Conservation (phyloP, 1,139 yeast genomes). For the Candida sp. region DNA sequence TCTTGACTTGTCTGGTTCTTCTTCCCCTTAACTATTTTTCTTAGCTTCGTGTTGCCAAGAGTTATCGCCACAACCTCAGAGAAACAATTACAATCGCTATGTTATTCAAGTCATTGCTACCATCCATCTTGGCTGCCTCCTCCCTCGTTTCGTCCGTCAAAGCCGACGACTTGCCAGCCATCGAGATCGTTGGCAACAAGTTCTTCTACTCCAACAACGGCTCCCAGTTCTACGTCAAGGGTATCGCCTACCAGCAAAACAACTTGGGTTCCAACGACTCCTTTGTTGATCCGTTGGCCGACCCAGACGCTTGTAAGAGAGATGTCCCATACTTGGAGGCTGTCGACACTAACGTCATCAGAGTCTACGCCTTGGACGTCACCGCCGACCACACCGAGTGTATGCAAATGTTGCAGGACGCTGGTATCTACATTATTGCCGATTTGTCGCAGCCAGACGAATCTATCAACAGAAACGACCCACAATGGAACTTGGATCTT, state of each 20-base stretch:
- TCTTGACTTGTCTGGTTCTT: not conserved
- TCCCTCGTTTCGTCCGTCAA: slow-evolving; percentile 15
- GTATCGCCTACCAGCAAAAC: slow-evolving; percentile 52
- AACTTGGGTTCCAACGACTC: slow-evolving; percentile 43
- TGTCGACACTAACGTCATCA: slow-evolving; percentile 65
- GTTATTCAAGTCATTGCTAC: slow-evolving; percentile 43
- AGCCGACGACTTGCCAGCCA: slow-evolving; percentile 29
- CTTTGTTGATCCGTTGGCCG: slow-evolving; percentile 77
- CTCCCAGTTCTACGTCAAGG: slow-evolving; percentile 47
- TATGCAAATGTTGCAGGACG: slow-evolving; percentile 68
- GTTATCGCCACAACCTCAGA: not conserved
- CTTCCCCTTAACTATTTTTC: not conserved
- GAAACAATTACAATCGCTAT: slow-evolving; percentile 20
- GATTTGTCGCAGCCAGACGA: slow-evolving; percentile 71
- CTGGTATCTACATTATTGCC: slow-evolving; percentile 80
- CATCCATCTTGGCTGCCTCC: slow-evolving; percentile 28
- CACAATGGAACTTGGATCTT: slow-evolving; percentile 66
- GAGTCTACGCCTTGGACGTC: slow-evolving; percentile 77
- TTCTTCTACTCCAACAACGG: slow-evolving; percentile 50
- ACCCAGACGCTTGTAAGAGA: slow-evolving; percentile 73
- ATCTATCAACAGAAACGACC: slow-evolving; percentile 64
- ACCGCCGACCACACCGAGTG: slow-evolving; percentile 67
- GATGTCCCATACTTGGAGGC: slow-evolving; percentile 75
- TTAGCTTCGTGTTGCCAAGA: slow-evolving; percentile 3
- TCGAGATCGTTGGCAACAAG: slow-evolving; percentile 51